phyloP scores from a whole-genome alignment of 108 stramenopile genomes.

The Asterionellopsis glacialis region DNA sequence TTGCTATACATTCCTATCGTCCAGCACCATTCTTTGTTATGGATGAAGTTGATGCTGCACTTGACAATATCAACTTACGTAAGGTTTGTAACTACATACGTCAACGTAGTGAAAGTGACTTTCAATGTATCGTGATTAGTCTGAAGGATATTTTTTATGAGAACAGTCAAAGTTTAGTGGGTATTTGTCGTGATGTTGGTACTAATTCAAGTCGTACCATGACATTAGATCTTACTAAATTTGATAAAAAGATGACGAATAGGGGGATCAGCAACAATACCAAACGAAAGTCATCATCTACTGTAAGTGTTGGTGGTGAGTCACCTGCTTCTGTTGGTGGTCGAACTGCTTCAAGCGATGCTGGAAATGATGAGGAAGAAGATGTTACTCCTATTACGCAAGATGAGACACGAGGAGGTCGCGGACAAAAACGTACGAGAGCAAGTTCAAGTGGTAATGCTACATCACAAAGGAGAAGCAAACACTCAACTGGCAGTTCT shows the following conservation, averaged over 20 bases:
- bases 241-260: conserved; percentile 39
- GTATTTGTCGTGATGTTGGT: conserved; percentile 88
- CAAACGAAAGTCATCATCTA: too few species aligned
- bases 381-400: too few species aligned
- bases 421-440: too few species aligned
- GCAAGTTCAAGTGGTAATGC: too few species aligned
- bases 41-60: conserved; percentile 95
- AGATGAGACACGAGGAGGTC: too few species aligned
- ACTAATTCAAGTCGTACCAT: conserved; percentile 75
- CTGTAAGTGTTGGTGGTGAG: too few species aligned
- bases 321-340: too few species aligned
- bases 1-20: conserved; percentile 95
- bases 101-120: conserved; percentile 77
- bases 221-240: conserved; percentile 80
- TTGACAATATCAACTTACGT: conserved; percentile 93
- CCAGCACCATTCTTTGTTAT: conserved; percentile 97
- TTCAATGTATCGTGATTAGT: conserved; percentile 99
- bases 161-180: conserved; percentile 83
- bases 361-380: too few species aligned
- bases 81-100: conserved; percentile 98
- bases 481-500: too few species aligned
- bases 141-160: conserved; percentile 98
- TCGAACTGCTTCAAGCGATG: too few species aligned
- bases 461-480: too few species aligned
- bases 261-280: background rate